Evolutionary conservation across 108 stramenopile genomes (phyloP).

Genomic region (Discostella pseudostelligera): DNA sequence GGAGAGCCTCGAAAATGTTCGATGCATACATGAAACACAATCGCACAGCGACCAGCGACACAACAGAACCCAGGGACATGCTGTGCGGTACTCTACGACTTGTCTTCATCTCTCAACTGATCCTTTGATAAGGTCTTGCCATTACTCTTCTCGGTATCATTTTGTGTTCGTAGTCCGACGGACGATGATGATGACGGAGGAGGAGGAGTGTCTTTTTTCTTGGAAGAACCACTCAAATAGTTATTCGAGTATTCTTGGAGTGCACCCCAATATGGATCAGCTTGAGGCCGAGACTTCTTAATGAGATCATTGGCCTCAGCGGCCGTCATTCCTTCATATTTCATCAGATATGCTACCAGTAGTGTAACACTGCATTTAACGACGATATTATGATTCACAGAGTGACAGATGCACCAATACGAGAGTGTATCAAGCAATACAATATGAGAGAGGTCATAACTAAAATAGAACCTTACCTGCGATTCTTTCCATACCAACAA

Average conservation of each 20-base stretch:
- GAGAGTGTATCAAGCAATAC: background rate
- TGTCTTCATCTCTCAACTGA: too few relatives aligned
- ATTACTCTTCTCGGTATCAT: too few relatives aligned
- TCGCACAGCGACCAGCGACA: too few relatives aligned
- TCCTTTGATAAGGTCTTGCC: too few relatives aligned
- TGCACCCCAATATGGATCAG: conserved; percentile 18
- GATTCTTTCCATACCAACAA: conserved; percentile 41
- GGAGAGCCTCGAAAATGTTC: too few relatives aligned
- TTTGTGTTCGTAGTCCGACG: too few relatives aligned
- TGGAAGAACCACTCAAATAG: background rate
- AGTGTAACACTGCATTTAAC: conserved; percentile 19
- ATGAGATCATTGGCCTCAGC: conserved; percentile 22
- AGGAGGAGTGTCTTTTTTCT: too few relatives aligned
- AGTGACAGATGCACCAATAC: background rate
- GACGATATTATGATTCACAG: background rate
- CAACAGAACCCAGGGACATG: too few relatives aligned
- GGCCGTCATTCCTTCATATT: conserved; percentile 22
- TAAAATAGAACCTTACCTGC: conserved; percentile 1
- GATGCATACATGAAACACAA: too few relatives aligned
- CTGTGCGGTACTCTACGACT: too few relatives aligned
- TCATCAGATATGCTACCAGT: conserved; percentile 39
- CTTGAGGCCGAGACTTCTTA: conserved; percentile 23
- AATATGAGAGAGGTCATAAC: background rate
- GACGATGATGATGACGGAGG: too few relatives aligned
- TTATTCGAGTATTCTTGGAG: conserved; percentile 2